phyloP scores from a whole-genome alignment of 192 early-diverging fungal species.

The Backusella australiensis region DNA sequence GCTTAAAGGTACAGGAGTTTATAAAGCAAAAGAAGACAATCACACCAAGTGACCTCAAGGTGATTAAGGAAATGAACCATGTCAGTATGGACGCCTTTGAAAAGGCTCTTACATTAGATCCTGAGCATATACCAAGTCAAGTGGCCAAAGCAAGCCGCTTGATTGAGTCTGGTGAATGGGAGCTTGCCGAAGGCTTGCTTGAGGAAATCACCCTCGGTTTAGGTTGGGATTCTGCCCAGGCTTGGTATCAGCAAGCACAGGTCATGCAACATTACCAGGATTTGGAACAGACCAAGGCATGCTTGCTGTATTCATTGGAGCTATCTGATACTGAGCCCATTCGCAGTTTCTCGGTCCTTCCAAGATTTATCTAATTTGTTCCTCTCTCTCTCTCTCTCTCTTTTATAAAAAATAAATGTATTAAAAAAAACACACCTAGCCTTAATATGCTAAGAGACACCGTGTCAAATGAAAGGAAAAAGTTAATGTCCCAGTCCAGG shows the following conservation, averaged over 20 bases:
- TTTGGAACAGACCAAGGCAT: slow-evolving; percentile 47
- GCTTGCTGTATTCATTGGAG: slow-evolving; percentile 53
- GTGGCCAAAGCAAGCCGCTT: slow-evolving; percentile 1
- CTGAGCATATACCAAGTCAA: slow-evolving; percentile 9
- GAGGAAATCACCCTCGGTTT: not conserved
- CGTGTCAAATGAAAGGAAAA: not conserved
- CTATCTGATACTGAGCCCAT: slow-evolving; percentile 48
- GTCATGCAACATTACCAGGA: slow-evolving; percentile 38
- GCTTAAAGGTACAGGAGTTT: not conserved
- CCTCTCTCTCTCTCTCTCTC: not conserved
- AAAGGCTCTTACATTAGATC: slow-evolving; percentile 11
- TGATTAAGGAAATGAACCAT: slow-evolving; percentile 51
- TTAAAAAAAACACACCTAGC: not conserved
- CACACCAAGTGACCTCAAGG: slow-evolving; percentile 29
- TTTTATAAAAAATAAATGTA: not conserved
- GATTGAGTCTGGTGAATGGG: not conserved
- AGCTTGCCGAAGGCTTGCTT: slow-evolving; percentile 11
- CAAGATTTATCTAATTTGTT: slow-evolving; percentile 32
- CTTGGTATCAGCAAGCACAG: slow-evolving; percentile 43
- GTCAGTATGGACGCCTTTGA: slow-evolving; percentile 40
- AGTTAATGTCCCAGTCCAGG: not conserved
- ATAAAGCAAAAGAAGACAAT: not conserved
- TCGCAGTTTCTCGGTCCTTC: slow-evolving; percentile 38
- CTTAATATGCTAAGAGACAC: not conserved
- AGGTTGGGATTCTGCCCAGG: slow-evolving; percentile 14